These are phyloP conservation scores for Mycena capillaripes DNA, from an alignment of 768 basidiomycete species.

Conservation along the genomic window DNA sequence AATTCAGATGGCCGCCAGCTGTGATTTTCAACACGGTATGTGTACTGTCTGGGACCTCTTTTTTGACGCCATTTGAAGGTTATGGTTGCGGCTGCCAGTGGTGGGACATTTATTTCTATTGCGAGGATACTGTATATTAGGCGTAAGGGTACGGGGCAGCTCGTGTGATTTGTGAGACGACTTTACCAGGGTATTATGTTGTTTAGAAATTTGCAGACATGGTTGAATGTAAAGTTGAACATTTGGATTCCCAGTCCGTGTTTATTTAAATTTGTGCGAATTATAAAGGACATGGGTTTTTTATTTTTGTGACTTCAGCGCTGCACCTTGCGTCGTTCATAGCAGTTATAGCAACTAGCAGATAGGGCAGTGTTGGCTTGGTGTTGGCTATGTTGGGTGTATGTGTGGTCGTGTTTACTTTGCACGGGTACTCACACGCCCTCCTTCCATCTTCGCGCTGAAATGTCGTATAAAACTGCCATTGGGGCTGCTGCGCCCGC, in stretches of 20 bases:
- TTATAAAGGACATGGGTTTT: no score
- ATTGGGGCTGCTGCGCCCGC: slow-evolving; percentile 54
- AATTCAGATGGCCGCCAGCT: not conserved
- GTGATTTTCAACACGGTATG: slow-evolving; percentile 14
- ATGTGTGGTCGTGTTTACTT: slow-evolving; percentile 1
- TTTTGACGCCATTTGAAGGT: not conserved
- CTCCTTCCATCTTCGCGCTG: not conserved
- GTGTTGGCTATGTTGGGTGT: not conserved
- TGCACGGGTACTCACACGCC: not conserved
- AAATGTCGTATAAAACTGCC: slow-evolving; percentile 69
- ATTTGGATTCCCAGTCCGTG: not conserved
- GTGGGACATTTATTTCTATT: slow-evolving; percentile 4
- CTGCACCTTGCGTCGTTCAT: no score
- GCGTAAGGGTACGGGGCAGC: slow-evolving; percentile 1
- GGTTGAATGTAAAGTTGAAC: not conserved
- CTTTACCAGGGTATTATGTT: no score
- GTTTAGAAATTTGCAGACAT: no score
- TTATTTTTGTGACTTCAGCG: no score
- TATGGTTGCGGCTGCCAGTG: not conserved
- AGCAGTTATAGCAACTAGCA: not conserved
- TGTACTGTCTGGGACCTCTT: not conserved
- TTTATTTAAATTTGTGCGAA: not conserved
- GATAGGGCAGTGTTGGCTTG: no score
- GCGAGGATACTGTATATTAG: slow-evolving; percentile 5
- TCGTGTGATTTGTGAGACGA: not conserved